These are phyloP conservation scores for Coemansia sp. DNA, from an alignment of 192 early-diverging fungal genomes.

Conservation along the genomic window DNA sequence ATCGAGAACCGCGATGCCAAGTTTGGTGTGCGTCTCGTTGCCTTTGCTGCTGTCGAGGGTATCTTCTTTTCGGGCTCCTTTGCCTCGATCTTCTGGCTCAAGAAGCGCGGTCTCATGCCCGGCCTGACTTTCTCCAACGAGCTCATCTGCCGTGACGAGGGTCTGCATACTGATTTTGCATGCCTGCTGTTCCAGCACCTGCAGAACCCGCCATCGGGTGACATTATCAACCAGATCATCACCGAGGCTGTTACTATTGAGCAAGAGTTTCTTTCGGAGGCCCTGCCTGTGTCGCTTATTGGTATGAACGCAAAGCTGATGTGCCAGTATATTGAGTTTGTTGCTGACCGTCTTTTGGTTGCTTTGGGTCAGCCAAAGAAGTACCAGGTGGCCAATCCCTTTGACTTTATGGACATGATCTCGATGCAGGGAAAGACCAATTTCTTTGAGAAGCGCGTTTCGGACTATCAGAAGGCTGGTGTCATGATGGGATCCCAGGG, in stretches of 20 bases:
- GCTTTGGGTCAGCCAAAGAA: conserved; percentile 82
- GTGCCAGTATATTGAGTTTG: conserved; percentile 98
- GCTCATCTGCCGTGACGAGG: conserved; percentile 96
- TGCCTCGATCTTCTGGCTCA: conserved; percentile 99
- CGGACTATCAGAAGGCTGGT: conserved; percentile 92
- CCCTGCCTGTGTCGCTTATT: conserved; percentile 88
- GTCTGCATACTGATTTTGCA: conserved; percentile 96
- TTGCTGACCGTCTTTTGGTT: conserved; percentile 91
- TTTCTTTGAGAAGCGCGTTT: conserved; percentile 97
- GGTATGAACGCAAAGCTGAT: conserved; percentile 96
- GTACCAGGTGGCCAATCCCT: conserved; percentile 87
- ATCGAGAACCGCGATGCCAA: conserved; percentile 73
- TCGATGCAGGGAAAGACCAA: conserved; percentile 98
- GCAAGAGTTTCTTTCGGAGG: conserved; percentile 93
- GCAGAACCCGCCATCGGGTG: conserved; percentile 63
- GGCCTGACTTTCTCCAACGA: conserved; percentile 98
- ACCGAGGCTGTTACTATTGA: conserved; percentile 89
- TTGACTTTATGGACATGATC: conserved; percentile 99
- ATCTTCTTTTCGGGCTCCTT: conserved; percentile 99
- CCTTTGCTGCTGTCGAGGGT: conserved; percentile 97
- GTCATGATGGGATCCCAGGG: conserved; percentile 67
- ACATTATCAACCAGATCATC: conserved; percentile 69
- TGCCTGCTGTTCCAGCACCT: conserved; percentile 88
- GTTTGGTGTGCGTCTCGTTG: conserved; percentile 90
- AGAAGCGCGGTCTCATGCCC: conserved; percentile 98